Percentiles rank a stretch among this genome's conserved stretches.
phyloP scores from a whole-genome alignment of 208 protist genomes.

The Crithidia brevicula region DNA sequence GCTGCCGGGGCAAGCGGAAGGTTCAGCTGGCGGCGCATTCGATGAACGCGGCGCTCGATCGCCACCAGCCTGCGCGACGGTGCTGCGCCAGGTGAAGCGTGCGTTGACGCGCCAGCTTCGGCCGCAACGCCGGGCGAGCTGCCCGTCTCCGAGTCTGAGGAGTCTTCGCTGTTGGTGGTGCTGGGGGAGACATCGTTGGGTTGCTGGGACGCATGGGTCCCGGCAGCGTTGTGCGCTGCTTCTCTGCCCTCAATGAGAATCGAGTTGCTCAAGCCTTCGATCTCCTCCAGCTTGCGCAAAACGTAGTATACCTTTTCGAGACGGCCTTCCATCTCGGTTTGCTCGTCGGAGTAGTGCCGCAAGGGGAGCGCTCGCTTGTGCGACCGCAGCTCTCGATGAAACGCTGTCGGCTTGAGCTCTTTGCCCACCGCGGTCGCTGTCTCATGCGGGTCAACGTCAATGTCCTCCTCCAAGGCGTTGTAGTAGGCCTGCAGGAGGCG shows the following conservation, averaged over 20 bases:
- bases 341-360: constrained; percentile 45
- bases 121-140: neutral
- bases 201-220: too few relatives aligned
- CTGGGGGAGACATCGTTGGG: neutral
- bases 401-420: constrained; percentile 32
- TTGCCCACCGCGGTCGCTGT: constrained; percentile 4
- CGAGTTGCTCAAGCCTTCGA: constrained; percentile 44
- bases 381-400: constrained; percentile 52
- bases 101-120: neutral
- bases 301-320: constrained; percentile 61
- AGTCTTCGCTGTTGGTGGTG: neutral
- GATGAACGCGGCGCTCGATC: constrained; percentile 36
- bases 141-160: neutral
- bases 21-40: constrained; percentile 44
- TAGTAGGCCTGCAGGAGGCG: constrained; percentile 67
- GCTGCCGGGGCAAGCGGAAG: constrained; percentile 43
- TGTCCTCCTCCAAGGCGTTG: constrained; percentile 59
- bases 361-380: constrained; percentile 40
- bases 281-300: constrained; percentile 47
- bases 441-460: constrained; percentile 8
- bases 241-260: constrained; percentile 22
- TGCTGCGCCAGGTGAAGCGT: neutral
- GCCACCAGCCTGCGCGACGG: constrained; percentile 24
- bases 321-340: constrained; percentile 37
- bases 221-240: neutral